Percentiles rank a stretch among this genome's conserved stretches.
Conservation (phyloP, 2,329 filamentous ascomycete species). For the Pseudocercospora pini-densiflorae region DNA sequence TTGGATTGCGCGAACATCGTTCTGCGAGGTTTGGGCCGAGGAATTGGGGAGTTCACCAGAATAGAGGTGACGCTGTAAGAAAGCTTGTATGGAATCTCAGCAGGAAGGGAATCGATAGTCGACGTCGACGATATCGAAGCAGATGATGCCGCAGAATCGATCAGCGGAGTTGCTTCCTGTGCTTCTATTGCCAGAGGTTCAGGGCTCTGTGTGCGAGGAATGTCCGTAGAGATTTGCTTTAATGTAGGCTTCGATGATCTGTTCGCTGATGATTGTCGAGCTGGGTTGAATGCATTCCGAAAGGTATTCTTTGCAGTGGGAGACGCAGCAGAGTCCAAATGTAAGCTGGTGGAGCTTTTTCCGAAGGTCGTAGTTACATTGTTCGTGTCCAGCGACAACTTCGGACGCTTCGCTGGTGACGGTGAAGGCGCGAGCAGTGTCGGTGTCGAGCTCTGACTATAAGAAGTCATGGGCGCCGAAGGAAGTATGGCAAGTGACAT, state of each 20-base stretch:
- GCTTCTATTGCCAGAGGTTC: constrained; percentile 12
- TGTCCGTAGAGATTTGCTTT: constrained; percentile 37
- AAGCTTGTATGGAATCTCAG: constrained; percentile 51
- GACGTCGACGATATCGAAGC: constrained; percentile 38
- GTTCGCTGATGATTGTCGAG: constrained; percentile 24
- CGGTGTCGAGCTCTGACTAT: constrained; percentile 29
- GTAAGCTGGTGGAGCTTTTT: constrained; percentile 58
- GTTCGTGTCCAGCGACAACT: constrained; percentile 63
- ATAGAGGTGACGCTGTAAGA: constrained; percentile 52
- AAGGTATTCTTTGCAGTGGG: constrained; percentile 67
- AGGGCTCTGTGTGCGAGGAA: background rate
- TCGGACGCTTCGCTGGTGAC: constrained; percentile 53
- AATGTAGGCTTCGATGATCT: constrained; percentile 38
- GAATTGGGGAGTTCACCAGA: constrained; percentile 50
- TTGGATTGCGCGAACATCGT: constrained; percentile 42
- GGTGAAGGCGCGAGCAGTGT: constrained; percentile 27
- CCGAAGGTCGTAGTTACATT: constrained; percentile 55
- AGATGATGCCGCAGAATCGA: constrained; percentile 44
- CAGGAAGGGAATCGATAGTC: constrained; percentile 40
- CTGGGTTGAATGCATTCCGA: constrained; percentile 60
- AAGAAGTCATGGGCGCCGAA: constrained; percentile 36
- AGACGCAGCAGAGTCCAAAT: constrained; percentile 60
- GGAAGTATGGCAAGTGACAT: constrained; percentile 51
- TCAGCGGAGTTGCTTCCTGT: constrained; percentile 9
- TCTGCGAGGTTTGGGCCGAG: constrained; percentile 32